phyloP scores from a whole-genome alignment of 176 grass and related monocot genomes.

The Cenchrus fungigraminus region DNA sequence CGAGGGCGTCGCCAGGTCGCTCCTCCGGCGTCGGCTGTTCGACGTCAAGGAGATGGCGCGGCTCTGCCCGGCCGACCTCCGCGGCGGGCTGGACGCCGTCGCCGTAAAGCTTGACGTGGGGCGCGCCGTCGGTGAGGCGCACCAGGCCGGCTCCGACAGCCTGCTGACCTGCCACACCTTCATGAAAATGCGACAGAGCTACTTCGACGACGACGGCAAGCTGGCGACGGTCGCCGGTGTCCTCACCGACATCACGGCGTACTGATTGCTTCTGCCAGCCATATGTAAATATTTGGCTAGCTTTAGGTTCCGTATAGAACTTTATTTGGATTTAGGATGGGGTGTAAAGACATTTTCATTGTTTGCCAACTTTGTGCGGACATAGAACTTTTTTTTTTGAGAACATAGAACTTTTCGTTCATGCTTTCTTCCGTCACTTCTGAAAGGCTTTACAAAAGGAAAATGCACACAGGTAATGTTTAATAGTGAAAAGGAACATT shows the following conservation, averaged over 20 bases:
- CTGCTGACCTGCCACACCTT: slow-evolving; percentile 38
- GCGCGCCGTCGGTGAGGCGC: slow-evolving; percentile 21
- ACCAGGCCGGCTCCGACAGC: slow-evolving; percentile 47
- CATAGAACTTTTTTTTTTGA: too few relatives aligned
- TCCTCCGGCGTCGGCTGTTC: not conserved
- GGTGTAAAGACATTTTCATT: too few relatives aligned
- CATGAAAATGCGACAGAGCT: not conserved
- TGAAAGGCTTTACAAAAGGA: too few relatives aligned
- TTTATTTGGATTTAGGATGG: too few relatives aligned
- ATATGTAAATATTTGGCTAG: too few relatives aligned
- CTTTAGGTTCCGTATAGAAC: too few relatives aligned
- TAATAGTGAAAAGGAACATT: too few relatives aligned
- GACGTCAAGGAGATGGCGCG: slow-evolving; percentile 55
- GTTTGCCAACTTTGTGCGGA: too few relatives aligned
- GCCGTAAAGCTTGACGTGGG: slow-evolving; percentile 9
- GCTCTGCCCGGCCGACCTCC: not conserved
- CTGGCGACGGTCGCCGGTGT: slow-evolving; percentile 4
- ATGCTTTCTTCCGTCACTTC: too few relatives aligned
- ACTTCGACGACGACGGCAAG: slow-evolving; percentile 24
- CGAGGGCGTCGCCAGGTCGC: not conserved
- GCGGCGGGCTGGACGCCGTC: slow-evolving; percentile 27
- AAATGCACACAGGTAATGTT: too few relatives aligned
- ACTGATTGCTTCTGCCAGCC: not conserved
- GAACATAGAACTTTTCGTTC: too few relatives aligned
- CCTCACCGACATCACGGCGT: slow-evolving; percentile 16